Evolutionary conservation across 768 basidiomycete genomes (phyloP).

Genomic region (Russula abietina): DNA sequence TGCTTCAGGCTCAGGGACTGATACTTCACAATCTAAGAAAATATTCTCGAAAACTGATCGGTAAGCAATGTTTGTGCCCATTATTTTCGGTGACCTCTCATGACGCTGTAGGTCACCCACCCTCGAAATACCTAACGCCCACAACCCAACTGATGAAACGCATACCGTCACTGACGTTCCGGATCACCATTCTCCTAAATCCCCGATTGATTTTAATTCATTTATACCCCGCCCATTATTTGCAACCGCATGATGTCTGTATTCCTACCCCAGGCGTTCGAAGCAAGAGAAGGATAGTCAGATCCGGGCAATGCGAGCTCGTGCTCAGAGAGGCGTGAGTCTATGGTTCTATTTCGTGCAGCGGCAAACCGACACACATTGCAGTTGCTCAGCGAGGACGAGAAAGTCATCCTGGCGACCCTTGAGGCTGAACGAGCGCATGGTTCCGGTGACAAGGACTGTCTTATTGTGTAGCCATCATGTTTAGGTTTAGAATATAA

Average conservation of each 20-base stretch:
- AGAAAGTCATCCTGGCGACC: slow-evolving; percentile 53
- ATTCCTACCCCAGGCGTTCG: slow-evolving; percentile 51
- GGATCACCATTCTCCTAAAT: slow-evolving; percentile 30
- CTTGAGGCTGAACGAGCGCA: slow-evolving; percentile 41
- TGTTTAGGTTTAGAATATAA: not conserved
- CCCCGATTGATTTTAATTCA: slow-evolving; percentile 37
- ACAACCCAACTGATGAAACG: slow-evolving; percentile 24
- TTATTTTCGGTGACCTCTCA: slow-evolving; percentile 42
- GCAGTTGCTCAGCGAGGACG: slow-evolving; percentile 56
- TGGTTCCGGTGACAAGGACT: slow-evolving; percentile 38
- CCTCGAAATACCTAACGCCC: slow-evolving; percentile 26
- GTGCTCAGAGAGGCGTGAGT: slow-evolving; percentile 71
- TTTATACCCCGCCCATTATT: slow-evolving; percentile 67
- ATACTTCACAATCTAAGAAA: slow-evolving; percentile 28
- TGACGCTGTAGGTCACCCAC: slow-evolving; percentile 50
- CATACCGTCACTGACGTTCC: slow-evolving; percentile 25
- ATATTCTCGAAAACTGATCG: slow-evolving; percentile 50
- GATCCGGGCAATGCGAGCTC: slow-evolving; percentile 61
- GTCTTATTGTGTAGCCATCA: slow-evolving; percentile 48
- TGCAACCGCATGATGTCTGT: slow-evolving; percentile 49
- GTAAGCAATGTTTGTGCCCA: slow-evolving; percentile 42
- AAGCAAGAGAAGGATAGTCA: slow-evolving; percentile 68
- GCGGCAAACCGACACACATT: slow-evolving; percentile 5
- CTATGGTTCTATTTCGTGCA: slow-evolving; percentile 3
- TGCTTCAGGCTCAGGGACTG: slow-evolving; percentile 18